These are phyloP conservation scores for Kodamaea sp. DNA, from an alignment of 1,139 yeast genomes.

Conservation along the genomic window DNA sequence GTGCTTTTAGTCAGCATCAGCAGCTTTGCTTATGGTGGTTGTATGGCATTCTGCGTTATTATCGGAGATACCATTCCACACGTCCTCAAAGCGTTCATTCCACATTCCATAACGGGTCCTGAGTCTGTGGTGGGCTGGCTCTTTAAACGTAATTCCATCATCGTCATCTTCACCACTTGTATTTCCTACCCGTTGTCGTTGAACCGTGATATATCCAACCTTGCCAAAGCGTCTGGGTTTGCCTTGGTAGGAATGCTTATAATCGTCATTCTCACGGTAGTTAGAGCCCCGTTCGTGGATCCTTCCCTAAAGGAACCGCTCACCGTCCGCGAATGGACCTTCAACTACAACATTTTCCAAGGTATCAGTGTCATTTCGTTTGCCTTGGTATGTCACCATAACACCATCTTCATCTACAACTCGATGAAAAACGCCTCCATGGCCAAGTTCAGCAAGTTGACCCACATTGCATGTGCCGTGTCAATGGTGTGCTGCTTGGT, in stretches of 20 bases:
- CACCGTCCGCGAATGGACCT: slow-evolving; percentile 48
- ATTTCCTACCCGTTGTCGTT: slow-evolving; percentile 84
- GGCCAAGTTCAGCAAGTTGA: slow-evolving; percentile 69
- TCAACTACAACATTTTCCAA: slow-evolving; percentile 73
- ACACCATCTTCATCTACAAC: slow-evolving; percentile 84
- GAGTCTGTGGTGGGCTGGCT: slow-evolving; percentile 49
- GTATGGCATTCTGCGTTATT: slow-evolving; percentile 90
- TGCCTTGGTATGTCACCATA: slow-evolving; percentile 94
- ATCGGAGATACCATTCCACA: slow-evolving; percentile 96
- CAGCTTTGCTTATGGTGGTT: slow-evolving; percentile 90
- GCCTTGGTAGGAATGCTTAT: slow-evolving; percentile 83
- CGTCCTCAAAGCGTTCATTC: slow-evolving; percentile 71
- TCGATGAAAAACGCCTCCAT: slow-evolving; percentile 77
- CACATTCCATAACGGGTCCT: slow-evolving; percentile 41
- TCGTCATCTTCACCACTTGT: slow-evolving; percentile 65
- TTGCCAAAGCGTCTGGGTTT: slow-evolving; percentile 86
- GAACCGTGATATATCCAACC: slow-evolving; percentile 76
- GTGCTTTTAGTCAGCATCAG: slow-evolving; percentile 76
- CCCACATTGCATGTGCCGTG: slow-evolving; percentile 81
- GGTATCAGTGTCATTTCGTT: slow-evolving; percentile 91
- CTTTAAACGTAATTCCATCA: slow-evolving; percentile 66
- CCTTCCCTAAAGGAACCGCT: slow-evolving; percentile 49
- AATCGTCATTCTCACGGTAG: slow-evolving; percentile 71
- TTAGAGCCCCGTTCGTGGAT: slow-evolving; percentile 68
- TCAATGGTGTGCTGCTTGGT: slow-evolving; percentile 78